Evolutionary conservation across 1,284 basidiomycete genomes (phyloP).

Genomic region (Somion occarium): DNA sequence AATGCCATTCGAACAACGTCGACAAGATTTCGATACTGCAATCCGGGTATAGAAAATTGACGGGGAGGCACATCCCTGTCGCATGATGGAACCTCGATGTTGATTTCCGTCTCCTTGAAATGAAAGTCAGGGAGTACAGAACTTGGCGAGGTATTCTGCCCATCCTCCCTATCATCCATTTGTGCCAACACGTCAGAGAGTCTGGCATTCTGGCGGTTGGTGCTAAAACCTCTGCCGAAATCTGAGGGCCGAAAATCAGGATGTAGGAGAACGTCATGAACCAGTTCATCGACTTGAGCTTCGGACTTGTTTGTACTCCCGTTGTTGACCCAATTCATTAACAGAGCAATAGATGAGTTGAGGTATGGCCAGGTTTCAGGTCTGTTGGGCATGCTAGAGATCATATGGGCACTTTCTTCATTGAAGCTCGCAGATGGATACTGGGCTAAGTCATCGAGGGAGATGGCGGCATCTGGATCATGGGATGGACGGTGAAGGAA

Average conservation of each 20-base stretch:
- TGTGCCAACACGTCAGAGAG: background rate
- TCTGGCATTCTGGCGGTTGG: constrained; percentile 6
- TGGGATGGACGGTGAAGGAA: background rate
- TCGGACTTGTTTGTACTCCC: constrained; percentile 11
- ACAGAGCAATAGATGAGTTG: constrained; percentile 2
- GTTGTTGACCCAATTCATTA: constrained; percentile 12
- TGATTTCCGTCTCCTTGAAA: background rate
- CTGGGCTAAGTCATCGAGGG: background rate
- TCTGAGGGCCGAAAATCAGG: constrained; percentile 15
- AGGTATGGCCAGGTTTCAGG: constrained; percentile 5
- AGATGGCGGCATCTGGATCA: background rate
- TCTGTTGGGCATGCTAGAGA: background rate
- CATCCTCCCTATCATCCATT: constrained; percentile 1
- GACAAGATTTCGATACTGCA: background rate
- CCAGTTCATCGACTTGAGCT: constrained; percentile 16
- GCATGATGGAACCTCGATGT: background rate
- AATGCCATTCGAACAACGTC: background rate
- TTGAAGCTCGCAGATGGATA: background rate
- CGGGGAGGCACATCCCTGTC: background rate
- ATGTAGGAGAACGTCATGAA: constrained; percentile 15
- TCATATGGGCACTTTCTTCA: background rate
- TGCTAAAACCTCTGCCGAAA: constrained; percentile 11
- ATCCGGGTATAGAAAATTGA: background rate
- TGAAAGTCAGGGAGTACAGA: background rate
- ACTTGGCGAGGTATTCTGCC: background rate